Percentiles rank a stretch among this genome's conserved stretches.
These are phyloP conservation scores for Barnettozyma salicaria DNA, from an alignment of 805 yeast genomes.

Conservation along the genomic window DNA sequence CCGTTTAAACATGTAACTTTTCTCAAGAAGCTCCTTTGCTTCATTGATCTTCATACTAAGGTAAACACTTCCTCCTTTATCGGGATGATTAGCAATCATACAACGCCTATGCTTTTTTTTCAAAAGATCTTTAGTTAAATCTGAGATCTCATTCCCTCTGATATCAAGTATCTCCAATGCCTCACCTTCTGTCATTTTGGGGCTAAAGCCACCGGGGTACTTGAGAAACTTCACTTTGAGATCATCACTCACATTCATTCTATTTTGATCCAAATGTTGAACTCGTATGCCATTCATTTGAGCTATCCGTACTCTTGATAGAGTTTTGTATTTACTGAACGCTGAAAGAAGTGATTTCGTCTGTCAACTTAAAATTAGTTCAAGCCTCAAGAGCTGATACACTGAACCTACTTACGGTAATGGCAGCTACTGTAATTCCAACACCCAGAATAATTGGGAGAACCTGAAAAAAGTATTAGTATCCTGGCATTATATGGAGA, in stretches of 20 bases:
- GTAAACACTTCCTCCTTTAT: slow-evolving; percentile 79
- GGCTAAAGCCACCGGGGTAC: slow-evolving; percentile 58
- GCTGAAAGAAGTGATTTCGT: slow-evolving; percentile 34
- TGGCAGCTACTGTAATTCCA: slow-evolving; percentile 48
- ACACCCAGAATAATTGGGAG: slow-evolving; percentile 48
- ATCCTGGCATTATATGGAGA: neutral
- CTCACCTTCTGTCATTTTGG: slow-evolving; percentile 61
- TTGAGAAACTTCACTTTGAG: slow-evolving; percentile 30
- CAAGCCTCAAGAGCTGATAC: neutral
- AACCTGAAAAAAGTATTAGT: slow-evolving; percentile 25
- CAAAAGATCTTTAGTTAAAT: slow-evolving; percentile 42
- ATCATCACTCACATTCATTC: slow-evolving; percentile 15
- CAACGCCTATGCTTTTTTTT: slow-evolving; percentile 67
- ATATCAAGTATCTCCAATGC: slow-evolving; percentile 62
- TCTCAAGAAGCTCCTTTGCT: slow-evolving; percentile 76
- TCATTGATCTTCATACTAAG: slow-evolving; percentile 81
- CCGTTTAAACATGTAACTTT: slow-evolving; percentile 40
- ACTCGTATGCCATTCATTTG: slow-evolving; percentile 32
- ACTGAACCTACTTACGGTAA: slow-evolving; percentile 43
- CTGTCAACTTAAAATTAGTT: too few relatives aligned
- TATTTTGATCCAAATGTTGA: slow-evolving; percentile 9
- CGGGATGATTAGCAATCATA: slow-evolving; percentile 85
- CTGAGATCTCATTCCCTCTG: slow-evolving; percentile 47
- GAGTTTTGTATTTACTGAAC: slow-evolving; percentile 23
- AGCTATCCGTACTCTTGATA: slow-evolving; percentile 36